These are phyloP conservation scores for Aureobasidium vineae DNA, from an alignment of 2,329 filamentous ascomycete genomes.

Conservation along the genomic window DNA sequence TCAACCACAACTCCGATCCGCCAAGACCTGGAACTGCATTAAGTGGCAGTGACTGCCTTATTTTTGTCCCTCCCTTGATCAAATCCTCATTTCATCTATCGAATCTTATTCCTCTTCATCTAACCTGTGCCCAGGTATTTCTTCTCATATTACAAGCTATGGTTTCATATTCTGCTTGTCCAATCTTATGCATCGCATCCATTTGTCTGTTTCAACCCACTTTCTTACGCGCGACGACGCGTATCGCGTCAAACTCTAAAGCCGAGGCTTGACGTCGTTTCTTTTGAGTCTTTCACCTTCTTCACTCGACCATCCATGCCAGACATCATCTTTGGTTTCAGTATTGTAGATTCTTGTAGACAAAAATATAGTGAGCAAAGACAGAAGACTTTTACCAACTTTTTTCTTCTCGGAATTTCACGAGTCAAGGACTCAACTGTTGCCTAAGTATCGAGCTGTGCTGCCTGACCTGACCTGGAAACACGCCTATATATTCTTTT, in stretches of 20 bases:
- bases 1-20: not conserved
- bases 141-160: not conserved
- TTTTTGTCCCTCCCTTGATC: constrained; percentile 4
- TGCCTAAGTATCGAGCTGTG: constrained; percentile 1
- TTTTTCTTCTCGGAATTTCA: no score
- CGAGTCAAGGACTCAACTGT: not conserved
- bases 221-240: constrained; percentile 6
- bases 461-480: constrained; percentile 1
- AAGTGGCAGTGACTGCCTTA: not conserved
- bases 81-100: not conserved
- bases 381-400: no score
- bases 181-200: constrained; percentile 5
- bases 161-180: not conserved
- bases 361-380: not conserved
- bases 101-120: not conserved
- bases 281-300: not conserved
- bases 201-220: constrained; percentile 4
- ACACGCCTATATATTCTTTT: not conserved
- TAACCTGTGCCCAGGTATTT: not conserved
- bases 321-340: not conserved
- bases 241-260: constrained; percentile 9
- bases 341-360: not conserved
- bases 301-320: not conserved
- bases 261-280: constrained; percentile 14
- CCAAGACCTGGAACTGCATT: constrained; percentile 1